Percentiles rank a stretch among this genome's conserved stretches.
phyloP scores from a whole-genome alignment of 345 rosid species.

The Acer negundo region DNA sequence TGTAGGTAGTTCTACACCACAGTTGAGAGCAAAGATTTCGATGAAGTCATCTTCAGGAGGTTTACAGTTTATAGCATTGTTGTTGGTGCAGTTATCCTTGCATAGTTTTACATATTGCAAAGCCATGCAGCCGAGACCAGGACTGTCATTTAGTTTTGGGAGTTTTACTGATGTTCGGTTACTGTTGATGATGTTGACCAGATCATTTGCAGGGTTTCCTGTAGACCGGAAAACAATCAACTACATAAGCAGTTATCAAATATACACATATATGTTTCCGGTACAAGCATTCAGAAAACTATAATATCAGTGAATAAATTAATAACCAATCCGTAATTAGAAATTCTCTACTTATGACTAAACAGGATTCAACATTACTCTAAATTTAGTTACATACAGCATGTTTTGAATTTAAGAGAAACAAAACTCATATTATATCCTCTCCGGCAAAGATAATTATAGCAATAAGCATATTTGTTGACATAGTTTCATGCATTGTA shows the following conservation, averaged over 20 bases:
- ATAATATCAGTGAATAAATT: not conserved
- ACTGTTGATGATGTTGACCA: constrained; percentile 70
- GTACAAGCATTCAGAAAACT: not conserved
- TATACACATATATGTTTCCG: not conserved
- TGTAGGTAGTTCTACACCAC: constrained; percentile 83
- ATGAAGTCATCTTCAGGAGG: constrained; percentile 75
- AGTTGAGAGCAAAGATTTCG: constrained; percentile 78
- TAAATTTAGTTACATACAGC: not conserved
- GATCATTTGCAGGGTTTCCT: constrained; percentile 81
- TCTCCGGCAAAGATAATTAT: not conserved
- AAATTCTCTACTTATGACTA: not conserved
- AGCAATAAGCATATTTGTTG: not conserved
- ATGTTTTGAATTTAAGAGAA: not conserved
- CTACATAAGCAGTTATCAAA: not conserved
- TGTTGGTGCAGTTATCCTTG: constrained; percentile 66
- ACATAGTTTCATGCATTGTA: not conserved
- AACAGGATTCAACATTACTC: not conserved
- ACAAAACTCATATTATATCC: not conserved
- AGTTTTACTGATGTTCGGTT: constrained; percentile 68
- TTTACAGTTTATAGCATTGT: constrained; percentile 53
- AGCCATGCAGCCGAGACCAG: constrained; percentile 92
- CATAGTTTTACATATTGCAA: constrained; percentile 70
- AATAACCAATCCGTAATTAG: not conserved
- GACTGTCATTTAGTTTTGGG: constrained; percentile 56
- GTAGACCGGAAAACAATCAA: constrained; percentile 14